A percentile compares a stretch with the other conserved stretches of the same genome.
Evolutionary conservation across 225 moss, liverwort and hornwort species (phyloP).

Genomic region (Polytrichum formosum): DNA sequence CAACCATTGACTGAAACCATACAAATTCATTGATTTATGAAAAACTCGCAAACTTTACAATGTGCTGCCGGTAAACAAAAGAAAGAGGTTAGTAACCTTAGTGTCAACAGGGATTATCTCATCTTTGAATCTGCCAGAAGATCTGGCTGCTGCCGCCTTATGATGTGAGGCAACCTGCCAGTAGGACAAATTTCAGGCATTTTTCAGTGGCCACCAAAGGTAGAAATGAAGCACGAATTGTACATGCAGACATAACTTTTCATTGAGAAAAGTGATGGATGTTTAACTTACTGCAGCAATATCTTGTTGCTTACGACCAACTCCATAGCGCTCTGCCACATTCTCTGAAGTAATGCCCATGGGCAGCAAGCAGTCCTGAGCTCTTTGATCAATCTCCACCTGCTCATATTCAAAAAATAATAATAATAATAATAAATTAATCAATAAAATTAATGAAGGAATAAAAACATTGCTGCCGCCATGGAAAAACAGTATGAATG

Average conservation of each 20-base stretch:
- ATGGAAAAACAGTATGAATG: no score
- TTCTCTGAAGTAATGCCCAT: slow-evolving; percentile 80
- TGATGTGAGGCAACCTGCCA: slow-evolving; percentile 50
- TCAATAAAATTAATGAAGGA: no score
- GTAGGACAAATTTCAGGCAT: not conserved
- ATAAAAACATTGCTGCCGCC: no score
- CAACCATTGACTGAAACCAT: no score
- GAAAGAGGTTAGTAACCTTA: slow-evolving; percentile 18
- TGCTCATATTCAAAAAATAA: slow-evolving; percentile 3
- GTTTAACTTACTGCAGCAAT: slow-evolving; percentile 39
- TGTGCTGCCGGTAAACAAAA: no score
- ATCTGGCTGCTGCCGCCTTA: slow-evolving; percentile 64
- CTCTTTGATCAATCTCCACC: slow-evolving; percentile 37
- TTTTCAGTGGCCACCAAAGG: not conserved
- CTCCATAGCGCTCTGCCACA: slow-evolving; percentile 50
- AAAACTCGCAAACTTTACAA: no score
- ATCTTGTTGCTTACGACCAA: slow-evolving; percentile 65
- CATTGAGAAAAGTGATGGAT: not conserved
- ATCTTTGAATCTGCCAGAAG: slow-evolving; percentile 63
- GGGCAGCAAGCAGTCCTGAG: slow-evolving; percentile 63
- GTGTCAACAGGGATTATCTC: slow-evolving; percentile 70
- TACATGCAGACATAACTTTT: no score
- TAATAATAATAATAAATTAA: no score
- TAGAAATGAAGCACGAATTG: not conserved
- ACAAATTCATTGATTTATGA: no score